Evolutionary conservation across 106 monocot species (phyloP), one percentile per base, ranked within the genome.

Genomic region (Apostasia shenzhenica): DNA sequence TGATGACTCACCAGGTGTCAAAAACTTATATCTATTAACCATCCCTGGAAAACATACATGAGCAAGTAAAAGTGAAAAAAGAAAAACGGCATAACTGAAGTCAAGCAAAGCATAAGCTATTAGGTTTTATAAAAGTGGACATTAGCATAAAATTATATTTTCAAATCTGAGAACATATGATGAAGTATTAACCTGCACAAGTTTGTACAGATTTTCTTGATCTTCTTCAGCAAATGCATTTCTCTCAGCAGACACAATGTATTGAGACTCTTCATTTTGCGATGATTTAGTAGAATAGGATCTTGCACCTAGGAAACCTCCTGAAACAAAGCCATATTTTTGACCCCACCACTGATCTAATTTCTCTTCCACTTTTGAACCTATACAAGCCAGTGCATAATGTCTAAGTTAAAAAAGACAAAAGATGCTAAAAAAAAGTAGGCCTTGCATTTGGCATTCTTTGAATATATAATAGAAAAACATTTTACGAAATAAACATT

Each of bases 171-270:
- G 48, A 65, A 26, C 26, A 26, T 26, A 26, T 26, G 26, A 26
- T 55, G 43, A 48, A 61, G 47, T 13, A 62, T 47, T 37, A 59
- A 97, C 97, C 97, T 97, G 97, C 11, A 97, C 97, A 67, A 89
- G 92, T 41, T 97, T 97, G 67, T 97, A 97, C 10, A 97, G 77
- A 77, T 90, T 92, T 72, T 92, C 97, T 87, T 97, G 97, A 75
- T 97, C 97, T 83, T 92, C 89, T 83, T 97, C 92, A 14, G 47
- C 82, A 76, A 97, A 97, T 54, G 75, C 51, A 42, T 76, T 78
- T 42, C 81, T 75, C 57, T 63, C 68, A 49, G 80, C 43, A 9
- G 73, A 66, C 51, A 63, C 26, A 64, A 53, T 44, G 55, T 5
- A 40, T 61, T 77, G 53, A 70, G 77, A 75, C 79, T 61, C 57